Evolutionary conservation across 2,329 filamentous ascomycete genomes (phyloP).

Genomic region (Curvularia sp.): DNA sequence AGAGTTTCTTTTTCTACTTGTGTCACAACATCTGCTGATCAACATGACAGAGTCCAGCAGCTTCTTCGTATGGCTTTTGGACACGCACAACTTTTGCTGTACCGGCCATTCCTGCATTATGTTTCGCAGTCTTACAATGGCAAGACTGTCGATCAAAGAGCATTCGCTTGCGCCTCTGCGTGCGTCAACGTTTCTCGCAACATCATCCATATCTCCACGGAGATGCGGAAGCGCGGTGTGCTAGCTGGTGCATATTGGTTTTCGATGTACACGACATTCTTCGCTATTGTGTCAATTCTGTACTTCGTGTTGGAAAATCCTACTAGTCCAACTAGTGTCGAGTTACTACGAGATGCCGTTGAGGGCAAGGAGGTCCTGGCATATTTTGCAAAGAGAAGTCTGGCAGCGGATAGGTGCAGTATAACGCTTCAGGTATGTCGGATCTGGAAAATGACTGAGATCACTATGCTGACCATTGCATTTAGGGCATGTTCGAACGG

Average conservation of each 20-base stretch:
- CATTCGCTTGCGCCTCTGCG: slow-evolving; percentile 76
- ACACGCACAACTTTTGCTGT: slow-evolving; percentile 82
- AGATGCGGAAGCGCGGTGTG: slow-evolving; percentile 76
- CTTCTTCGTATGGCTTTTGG: slow-evolving; percentile 80
- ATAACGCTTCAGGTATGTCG: slow-evolving; percentile 73
- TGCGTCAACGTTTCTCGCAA: slow-evolving; percentile 73
- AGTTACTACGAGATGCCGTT: slow-evolving; percentile 83
- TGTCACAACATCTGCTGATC: background rate
- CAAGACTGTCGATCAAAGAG: slow-evolving; percentile 71
- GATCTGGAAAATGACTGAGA: background rate
- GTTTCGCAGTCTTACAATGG: slow-evolving; percentile 67
- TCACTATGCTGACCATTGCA: slow-evolving; percentile 17
- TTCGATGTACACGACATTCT: slow-evolving; percentile 83
- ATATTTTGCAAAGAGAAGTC: slow-evolving; percentile 79
- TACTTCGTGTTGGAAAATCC: slow-evolving; percentile 84
- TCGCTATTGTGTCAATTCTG: slow-evolving; percentile 78
- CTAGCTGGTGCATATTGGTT: slow-evolving; percentile 89
- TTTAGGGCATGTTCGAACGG: slow-evolving; percentile 80
- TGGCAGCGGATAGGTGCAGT: slow-evolving; percentile 88
- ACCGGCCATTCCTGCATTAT: slow-evolving; percentile 84
- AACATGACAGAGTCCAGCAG: slow-evolving; percentile 66
- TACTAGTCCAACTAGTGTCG: slow-evolving; percentile 74
- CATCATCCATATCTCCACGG: slow-evolving; percentile 79
- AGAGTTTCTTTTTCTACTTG: background rate
- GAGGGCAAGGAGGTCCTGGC: slow-evolving; percentile 84